A percentile compares a stretch with the other conserved stretches of the same genome.
Evolutionary conservation across 2,329 filamentous ascomycete species (phyloP).

Genomic region (Coniochaeta sp.): DNA sequence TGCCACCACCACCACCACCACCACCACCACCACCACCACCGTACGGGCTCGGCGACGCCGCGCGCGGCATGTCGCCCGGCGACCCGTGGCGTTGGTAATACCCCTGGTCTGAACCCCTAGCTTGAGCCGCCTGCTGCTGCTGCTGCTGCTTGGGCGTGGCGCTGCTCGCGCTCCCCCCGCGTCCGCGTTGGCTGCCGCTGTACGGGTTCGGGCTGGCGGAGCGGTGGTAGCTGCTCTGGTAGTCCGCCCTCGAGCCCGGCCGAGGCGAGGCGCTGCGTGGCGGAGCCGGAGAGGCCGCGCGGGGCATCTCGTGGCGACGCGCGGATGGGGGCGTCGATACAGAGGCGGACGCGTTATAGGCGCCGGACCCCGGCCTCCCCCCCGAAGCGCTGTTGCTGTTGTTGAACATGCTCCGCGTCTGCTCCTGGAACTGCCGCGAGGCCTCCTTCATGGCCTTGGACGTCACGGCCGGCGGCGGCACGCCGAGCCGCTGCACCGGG

Average conservation of each 20-base stretch:
- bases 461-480: conserved; percentile 87
- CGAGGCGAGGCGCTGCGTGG: conserved; percentile 57
- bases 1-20: conserved; percentile 11
- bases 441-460: conserved; percentile 93
- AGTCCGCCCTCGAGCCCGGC: conserved; percentile 44
- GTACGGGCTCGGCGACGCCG: conserved; percentile 41
- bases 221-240: conserved; percentile 23
- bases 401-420: conserved; percentile 74
- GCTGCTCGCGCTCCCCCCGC: conserved; percentile 2
- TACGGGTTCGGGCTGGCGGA: conserved; percentile 53
- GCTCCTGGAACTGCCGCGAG: conserved; percentile 77
- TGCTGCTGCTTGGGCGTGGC: conserved; percentile 15
- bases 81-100: conserved; percentile 44
- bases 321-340: conserved; percentile 49
- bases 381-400: too few relatives aligned
- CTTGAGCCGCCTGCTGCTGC: conserved; percentile 14
- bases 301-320: conserved; percentile 46
- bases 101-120: conserved; percentile 37
- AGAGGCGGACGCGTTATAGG: conserved; percentile 22
- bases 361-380: conserved; percentile 24
- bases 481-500: conserved; percentile 68
- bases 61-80: conserved; percentile 36
- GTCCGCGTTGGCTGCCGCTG: conserved; percentile 26
- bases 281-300: conserved; percentile 62
- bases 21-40: conserved; percentile 11